Percentiles rank a stretch among this genome's conserved stretches.
Evolutionary conservation across 1,139 yeast genomes (phyloP).

Genomic region (Blastobotrys indianensis): DNA sequence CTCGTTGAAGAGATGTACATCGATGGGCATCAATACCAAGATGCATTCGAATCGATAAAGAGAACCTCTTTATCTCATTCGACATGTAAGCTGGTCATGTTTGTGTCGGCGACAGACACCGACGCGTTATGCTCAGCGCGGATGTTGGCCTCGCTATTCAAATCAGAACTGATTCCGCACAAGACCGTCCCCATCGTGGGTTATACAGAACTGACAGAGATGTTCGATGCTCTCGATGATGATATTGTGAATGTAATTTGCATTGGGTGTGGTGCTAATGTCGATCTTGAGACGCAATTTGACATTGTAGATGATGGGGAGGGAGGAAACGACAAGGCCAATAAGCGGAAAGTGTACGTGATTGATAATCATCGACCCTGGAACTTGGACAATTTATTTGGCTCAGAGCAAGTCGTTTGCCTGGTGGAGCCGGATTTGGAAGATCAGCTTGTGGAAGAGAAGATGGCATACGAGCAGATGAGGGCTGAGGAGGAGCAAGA

Average conservation of each 20-base stretch:
- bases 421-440: slow-evolving; percentile 79
- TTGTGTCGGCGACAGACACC: slow-evolving; percentile 84
- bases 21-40: slow-evolving; percentile 27
- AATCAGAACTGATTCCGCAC: slow-evolving; percentile 78
- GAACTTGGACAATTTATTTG: slow-evolving; percentile 90
- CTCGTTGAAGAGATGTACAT: slow-evolving; percentile 26
- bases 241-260: slow-evolving; percentile 75
- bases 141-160: slow-evolving; percentile 62
- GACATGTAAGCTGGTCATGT: slow-evolving; percentile 81
- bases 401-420: slow-evolving; percentile 72
- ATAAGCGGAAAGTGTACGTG: slow-evolving; percentile 56
- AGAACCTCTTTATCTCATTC: slow-evolving; percentile 60
- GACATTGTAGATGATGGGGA: slow-evolving; percentile 50
- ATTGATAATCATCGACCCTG: slow-evolving; percentile 94
- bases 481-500: slow-evolving; percentile 32
- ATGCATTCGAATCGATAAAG: slow-evolving; percentile 28
- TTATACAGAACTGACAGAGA: slow-evolving; percentile 64
- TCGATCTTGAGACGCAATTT: slow-evolving; percentile 75
- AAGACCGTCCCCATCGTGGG: slow-evolving; percentile 95
- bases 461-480: slow-evolving; percentile 30
- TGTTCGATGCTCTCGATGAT: slow-evolving; percentile 58
- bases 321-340: slow-evolving; percentile 22
- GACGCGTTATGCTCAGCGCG: slow-evolving; percentile 91
- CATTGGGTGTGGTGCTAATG: slow-evolving; percentile 93
- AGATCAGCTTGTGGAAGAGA: slow-evolving; percentile 26